Conservation (phyloP, 306 rosid species). For the Rosa rugosa region DNA sequence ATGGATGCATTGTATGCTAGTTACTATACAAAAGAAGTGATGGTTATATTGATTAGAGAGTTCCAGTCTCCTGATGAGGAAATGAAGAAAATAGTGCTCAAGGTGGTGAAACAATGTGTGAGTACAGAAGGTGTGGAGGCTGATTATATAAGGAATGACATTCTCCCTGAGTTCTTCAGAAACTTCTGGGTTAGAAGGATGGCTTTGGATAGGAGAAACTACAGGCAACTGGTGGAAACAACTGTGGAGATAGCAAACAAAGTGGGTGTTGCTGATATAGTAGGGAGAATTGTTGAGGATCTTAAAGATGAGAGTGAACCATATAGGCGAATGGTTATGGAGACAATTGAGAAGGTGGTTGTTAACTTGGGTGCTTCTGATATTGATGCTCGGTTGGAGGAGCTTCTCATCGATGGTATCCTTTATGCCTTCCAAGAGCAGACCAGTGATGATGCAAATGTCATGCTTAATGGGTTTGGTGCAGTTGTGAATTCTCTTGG, state of each 20-base stretch:
- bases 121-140: slow-evolving; percentile 97
- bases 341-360: slow-evolving; percentile 94
- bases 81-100: slow-evolving; percentile 94
- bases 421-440: slow-evolving; percentile 99
- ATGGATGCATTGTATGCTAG: slow-evolving; percentile 96
- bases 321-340: slow-evolving; percentile 97
- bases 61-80: slow-evolving; percentile 99
- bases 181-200: slow-evolving; percentile 98
- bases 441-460: slow-evolving; percentile 97
- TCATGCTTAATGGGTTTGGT: slow-evolving; percentile 95
- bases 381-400: slow-evolving; percentile 90
- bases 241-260: slow-evolving; percentile 97
- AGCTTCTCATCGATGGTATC: slow-evolving; percentile 91
- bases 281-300: slow-evolving; percentile 91
- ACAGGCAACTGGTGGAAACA: slow-evolving; percentile 89
- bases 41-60: slow-evolving; percentile 86
- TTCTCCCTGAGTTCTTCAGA: slow-evolving; percentile 82
- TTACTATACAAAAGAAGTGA: slow-evolving; percentile 90
- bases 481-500: slow-evolving; percentile 97
- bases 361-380: slow-evolving; percentile 88
- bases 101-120: slow-evolving; percentile 97
- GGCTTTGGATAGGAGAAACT: slow-evolving; percentile 95
- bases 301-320: slow-evolving; percentile 99
- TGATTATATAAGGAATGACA: slow-evolving; percentile 69
- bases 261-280: slow-evolving; percentile 94